phyloP scores from a whole-genome alignment of 768 basidiomycete species.

The Clathrus columnatus region DNA sequence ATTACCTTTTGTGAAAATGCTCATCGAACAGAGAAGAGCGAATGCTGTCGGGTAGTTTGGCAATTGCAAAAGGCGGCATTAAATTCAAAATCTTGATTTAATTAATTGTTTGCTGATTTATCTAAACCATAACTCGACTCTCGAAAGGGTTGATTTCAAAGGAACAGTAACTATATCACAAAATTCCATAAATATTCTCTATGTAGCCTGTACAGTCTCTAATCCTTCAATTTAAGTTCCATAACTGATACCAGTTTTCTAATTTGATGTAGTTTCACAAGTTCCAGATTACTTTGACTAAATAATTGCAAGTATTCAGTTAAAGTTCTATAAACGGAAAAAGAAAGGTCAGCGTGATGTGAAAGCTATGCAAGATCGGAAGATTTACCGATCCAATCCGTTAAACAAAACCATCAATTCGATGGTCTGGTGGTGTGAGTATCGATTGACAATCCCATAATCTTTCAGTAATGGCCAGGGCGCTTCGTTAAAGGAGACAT shows the following conservation, averaged over 20 bases:
- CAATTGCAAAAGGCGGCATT: no score
- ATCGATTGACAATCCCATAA: slow-evolving; percentile 6
- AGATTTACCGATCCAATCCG: slow-evolving; percentile 1
- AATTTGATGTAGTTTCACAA: slow-evolving; percentile 2
- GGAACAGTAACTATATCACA: no score
- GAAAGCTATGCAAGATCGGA: background rate
- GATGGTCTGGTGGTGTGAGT: slow-evolving; percentile 5
- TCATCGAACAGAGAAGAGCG: no score
- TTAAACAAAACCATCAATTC: slow-evolving; percentile 5
- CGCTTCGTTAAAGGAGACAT: background rate
- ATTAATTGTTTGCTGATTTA: no score
- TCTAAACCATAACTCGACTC: no score
- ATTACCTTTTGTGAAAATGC: no score
- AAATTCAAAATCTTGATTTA: no score
- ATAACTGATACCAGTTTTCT: slow-evolving; percentile 3
- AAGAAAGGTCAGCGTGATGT: no score
- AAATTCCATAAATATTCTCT: no score
- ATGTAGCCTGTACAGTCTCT: no score
- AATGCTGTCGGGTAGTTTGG: no score
- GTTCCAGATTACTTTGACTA: background rate
- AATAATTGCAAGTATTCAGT: slow-evolving; percentile 1
- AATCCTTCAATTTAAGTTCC: slow-evolving; percentile 1
- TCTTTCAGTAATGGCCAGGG: slow-evolving; percentile 6
- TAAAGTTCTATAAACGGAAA: background rate
- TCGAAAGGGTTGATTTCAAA: no score